phyloP scores from a whole-genome alignment of 148 eudicot species.

The Rhododendron griersonianum region DNA sequence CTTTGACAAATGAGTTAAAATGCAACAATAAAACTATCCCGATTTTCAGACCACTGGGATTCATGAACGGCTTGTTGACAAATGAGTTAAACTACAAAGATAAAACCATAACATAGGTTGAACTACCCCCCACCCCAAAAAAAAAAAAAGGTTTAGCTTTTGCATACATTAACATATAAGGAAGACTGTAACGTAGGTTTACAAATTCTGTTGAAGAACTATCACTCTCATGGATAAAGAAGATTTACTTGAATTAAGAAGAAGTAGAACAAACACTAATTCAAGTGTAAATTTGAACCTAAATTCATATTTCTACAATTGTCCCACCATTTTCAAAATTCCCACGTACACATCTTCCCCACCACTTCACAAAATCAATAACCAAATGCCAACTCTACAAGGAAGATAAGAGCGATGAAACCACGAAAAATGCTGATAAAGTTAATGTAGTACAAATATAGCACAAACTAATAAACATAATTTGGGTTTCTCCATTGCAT shows the following conservation, averaged over 20 bases:
- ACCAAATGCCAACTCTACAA: neutral
- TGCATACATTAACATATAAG: neutral
- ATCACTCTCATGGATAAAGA: neutral
- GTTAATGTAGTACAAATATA: neutral
- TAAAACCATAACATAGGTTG: neutral
- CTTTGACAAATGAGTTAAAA: neutral
- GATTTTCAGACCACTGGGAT: neutral
- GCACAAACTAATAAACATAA: neutral
- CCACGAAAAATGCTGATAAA: neutral
- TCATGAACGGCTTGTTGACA: neutral
- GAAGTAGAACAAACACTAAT: neutral
- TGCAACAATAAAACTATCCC: neutral
- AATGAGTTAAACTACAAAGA: neutral
- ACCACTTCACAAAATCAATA: neutral
- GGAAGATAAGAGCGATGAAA: neutral
- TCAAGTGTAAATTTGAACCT: neutral
- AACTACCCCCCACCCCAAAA: too few species aligned
- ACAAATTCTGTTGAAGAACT: neutral
- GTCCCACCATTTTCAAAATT: neutral
- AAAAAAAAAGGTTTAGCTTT: neutral
- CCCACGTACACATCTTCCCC: neutral
- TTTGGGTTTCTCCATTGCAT: neutral
- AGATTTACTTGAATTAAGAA: neutral
- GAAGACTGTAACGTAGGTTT: neutral
- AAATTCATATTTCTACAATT: neutral